These are phyloP conservation scores for Zoysia japonica DNA, from an alignment of 176 grass and related monocot species.

Conservation along the genomic window DNA sequence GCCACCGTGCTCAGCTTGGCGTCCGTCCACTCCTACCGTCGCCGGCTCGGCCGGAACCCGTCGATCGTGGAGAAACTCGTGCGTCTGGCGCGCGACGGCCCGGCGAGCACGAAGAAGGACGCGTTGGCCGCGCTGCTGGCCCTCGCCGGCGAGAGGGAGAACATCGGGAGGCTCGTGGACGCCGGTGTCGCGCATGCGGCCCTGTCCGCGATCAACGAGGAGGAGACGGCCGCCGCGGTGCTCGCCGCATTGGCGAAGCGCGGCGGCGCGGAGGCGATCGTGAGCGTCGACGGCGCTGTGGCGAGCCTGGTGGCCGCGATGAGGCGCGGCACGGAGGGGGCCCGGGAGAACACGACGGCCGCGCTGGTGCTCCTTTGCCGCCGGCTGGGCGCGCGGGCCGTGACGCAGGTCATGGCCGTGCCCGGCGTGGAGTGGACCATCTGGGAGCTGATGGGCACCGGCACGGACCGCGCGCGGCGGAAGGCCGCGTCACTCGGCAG, in stretches of 20 bases:
- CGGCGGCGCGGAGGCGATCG: constrained; percentile 82
- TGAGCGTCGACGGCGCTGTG: constrained; percentile 42
- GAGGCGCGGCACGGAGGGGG: constrained; percentile 72
- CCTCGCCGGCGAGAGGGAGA: constrained; percentile 85
- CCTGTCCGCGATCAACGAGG: constrained; percentile 45
- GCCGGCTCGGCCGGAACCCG: constrained; percentile 64
- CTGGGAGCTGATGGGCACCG: constrained; percentile 93
- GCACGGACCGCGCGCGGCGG: constrained; percentile 72
- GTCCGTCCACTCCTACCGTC: constrained; percentile 67
- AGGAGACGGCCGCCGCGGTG: constrained; percentile 71
- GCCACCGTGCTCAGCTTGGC: constrained; percentile 77
- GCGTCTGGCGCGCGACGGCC: constrained; percentile 48
- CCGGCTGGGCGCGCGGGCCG: constrained; percentile 46
- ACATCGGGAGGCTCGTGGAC: constrained; percentile 61
- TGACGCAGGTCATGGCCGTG: constrained; percentile 62
- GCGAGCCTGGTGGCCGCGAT: constrained; percentile 58
- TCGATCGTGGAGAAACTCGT: constrained; percentile 50
- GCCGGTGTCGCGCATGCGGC: constrained; percentile 65
- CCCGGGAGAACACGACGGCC: constrained; percentile 63
- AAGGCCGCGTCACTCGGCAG: constrained; percentile 92
- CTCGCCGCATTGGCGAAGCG: constrained; percentile 73
- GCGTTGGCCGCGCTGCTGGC: constrained; percentile 73
- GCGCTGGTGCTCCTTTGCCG: constrained; percentile 87
- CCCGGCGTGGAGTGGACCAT: constrained; percentile 96
- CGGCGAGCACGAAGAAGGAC: constrained; percentile 72